These are phyloP conservation scores for Cladophialophora carrionii DNA, from an alignment of 2,329 filamentous ascomycete genomes.

Conservation along the genomic window DNA sequence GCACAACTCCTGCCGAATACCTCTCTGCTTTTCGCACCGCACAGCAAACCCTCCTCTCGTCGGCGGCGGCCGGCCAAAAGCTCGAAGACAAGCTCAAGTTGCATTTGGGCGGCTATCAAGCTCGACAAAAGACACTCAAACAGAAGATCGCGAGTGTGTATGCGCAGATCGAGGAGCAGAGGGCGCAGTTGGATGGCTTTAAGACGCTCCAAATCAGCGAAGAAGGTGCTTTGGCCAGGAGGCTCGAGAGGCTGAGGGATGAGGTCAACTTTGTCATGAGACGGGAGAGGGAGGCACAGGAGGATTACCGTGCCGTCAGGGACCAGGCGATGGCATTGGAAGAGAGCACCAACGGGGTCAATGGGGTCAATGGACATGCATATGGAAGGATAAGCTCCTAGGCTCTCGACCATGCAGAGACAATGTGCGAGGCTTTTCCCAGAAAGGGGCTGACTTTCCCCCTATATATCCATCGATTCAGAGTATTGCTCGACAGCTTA, in stretches of 20 bases:
- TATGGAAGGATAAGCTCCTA: not conserved
- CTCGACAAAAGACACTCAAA: slow-evolving; percentile 77
- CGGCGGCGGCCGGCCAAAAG: slow-evolving; percentile 80
- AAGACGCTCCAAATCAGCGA: slow-evolving; percentile 77
- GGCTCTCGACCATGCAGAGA: not conserved
- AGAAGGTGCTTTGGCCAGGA: slow-evolving; percentile 70
- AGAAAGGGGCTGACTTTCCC: not conserved
- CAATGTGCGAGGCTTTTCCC: not conserved
- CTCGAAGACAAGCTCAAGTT: slow-evolving; percentile 90
- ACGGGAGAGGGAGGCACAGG: slow-evolving; percentile 87
- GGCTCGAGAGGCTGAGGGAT: slow-evolving; percentile 75
- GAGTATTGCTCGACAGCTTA: not conserved
- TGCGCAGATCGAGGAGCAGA: slow-evolving; percentile 73
- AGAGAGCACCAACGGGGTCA: slow-evolving; percentile 21
- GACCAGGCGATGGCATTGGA: slow-evolving; percentile 73
- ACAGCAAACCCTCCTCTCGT: slow-evolving; percentile 71
- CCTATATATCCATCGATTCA: not conserved
- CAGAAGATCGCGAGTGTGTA: slow-evolving; percentile 78
- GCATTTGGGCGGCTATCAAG: slow-evolving; percentile 86
- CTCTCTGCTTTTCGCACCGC: slow-evolving; percentile 73
- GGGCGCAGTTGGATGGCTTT: slow-evolving; percentile 72
- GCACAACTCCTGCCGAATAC: slow-evolving; percentile 71
- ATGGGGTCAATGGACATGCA: slow-evolving; percentile 1
- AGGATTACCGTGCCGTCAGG: slow-evolving; percentile 73
- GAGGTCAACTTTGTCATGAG: slow-evolving; percentile 80